Evolutionary conservation across 2,329 filamentous ascomycete genomes (phyloP).

Genomic region (Diaporthe destruens): DNA sequence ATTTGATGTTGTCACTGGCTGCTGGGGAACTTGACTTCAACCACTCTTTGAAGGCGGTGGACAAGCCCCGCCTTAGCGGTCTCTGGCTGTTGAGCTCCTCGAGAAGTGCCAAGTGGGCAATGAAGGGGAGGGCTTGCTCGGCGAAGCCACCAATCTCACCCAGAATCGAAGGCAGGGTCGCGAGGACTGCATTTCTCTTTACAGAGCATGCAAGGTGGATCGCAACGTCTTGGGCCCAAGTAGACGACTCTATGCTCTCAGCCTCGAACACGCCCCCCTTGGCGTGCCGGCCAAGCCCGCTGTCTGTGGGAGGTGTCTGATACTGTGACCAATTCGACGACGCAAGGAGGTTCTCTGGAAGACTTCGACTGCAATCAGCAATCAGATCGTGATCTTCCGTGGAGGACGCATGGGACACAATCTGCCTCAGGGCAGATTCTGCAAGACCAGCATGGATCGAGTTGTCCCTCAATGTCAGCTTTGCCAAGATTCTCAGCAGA

Average conservation of each 20-base stretch:
- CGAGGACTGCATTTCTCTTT: conserved; percentile 75
- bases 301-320: conserved; percentile 67
- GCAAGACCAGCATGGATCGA: conserved; percentile 69
- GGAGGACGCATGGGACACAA: conserved; percentile 66
- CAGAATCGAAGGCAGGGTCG: conserved; percentile 76
- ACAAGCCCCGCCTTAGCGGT: conserved; percentile 72
- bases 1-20: conserved; percentile 73
- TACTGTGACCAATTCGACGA: conserved; percentile 71
- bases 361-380: conserved; percentile 63
- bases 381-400: conserved; percentile 62
- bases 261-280: conserved; percentile 52
- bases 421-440: conserved; percentile 69
- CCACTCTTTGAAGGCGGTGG: conserved; percentile 73
- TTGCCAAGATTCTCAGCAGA: conserved; percentile 72
- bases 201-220: conserved; percentile 71
- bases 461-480: conserved; percentile 70
- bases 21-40: conserved; percentile 62
- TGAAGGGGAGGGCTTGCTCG: conserved; percentile 81
- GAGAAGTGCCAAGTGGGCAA: conserved; percentile 84
- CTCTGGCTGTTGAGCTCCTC: conserved; percentile 74
- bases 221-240: conserved; percentile 74
- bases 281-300: conserved; percentile 45
- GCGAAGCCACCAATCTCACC: conserved; percentile 76
- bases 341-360: conserved; percentile 64
- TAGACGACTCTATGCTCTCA: conserved; percentile 57